Percentiles rank a stretch among this genome's conserved stretches.
Conservation (phyloP, 2,329 filamentous ascomycete genomes). For the Colletotrichum spinosum region DNA sequence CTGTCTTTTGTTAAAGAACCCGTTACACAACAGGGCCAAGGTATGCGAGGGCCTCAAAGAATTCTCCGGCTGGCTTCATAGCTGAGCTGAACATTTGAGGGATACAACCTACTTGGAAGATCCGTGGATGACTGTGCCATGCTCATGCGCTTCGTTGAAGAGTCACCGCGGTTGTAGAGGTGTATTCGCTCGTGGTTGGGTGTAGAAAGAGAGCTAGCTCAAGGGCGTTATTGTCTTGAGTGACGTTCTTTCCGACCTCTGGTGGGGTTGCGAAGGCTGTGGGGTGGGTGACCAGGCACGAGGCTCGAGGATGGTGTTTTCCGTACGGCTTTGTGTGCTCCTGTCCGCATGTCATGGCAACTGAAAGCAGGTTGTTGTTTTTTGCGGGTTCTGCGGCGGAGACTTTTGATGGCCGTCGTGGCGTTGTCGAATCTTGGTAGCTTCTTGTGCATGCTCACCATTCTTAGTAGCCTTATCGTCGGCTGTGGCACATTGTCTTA, state of each 20-base stretch:
- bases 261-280: neutral
- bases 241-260: conserved; percentile 22
- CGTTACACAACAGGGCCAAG: conserved; percentile 36
- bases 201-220: neutral
- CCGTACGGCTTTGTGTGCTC: neutral
- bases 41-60: conserved; percentile 19
- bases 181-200: conserved; percentile 15
- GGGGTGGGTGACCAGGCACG: conserved; percentile 18
- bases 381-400: neutral
- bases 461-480: conserved; percentile 6
- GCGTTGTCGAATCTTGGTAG: conserved; percentile 16
- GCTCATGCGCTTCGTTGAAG: conserved; percentile 28
- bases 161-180: conserved; percentile 10
- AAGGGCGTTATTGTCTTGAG: conserved; percentile 25
- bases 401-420: conserved; percentile 10
- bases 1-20: too few relatives aligned
- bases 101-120: conserved; percentile 11
- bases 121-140: conserved; percentile 22
- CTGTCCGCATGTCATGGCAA: too few relatives aligned
- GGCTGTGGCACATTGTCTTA: conserved; percentile 30
- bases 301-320: conserved; percentile 15
- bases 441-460: conserved; percentile 21
- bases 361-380: neutral
- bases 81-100: neutral
- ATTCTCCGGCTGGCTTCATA: conserved; percentile 29